Conservation (phyloP, 352 stramenopile species). For the Globisporangium takayamanum region DNA sequence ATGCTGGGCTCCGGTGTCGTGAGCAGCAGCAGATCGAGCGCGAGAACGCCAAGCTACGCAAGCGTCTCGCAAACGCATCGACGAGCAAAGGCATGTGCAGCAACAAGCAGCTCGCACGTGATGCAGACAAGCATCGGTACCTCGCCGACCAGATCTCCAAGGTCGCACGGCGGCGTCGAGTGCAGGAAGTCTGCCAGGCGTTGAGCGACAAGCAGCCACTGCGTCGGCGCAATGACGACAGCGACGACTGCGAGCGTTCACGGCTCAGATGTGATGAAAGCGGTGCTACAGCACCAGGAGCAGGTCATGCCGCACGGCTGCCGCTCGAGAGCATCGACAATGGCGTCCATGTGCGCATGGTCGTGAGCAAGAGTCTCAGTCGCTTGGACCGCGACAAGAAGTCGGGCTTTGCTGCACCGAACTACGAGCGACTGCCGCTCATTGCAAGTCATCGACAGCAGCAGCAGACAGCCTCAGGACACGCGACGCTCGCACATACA, state of each 20-base stretch:
- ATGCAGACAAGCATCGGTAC: slow-evolving; percentile 40
- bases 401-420: not conserved
- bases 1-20: slow-evolving; percentile 20
- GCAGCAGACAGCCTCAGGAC: not conserved
- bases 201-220: not conserved
- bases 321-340: not conserved
- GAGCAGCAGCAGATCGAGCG: slow-evolving; percentile 39
- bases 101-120: slow-evolving; percentile 39
- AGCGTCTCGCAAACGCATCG: slow-evolving; percentile 22
- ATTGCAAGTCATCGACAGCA: slow-evolving; percentile 2
- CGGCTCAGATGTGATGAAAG: not conserved
- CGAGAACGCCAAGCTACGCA: slow-evolving; percentile 45
- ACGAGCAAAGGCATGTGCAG: slow-evolving; percentile 25
- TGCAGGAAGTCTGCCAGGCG: slow-evolving; percentile 29
- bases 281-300: not conserved
- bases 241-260: not conserved
- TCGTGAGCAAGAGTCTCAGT: slow-evolving; percentile 6
- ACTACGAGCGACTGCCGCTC: not conserved
- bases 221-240: not conserved
- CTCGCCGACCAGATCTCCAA: slow-evolving; percentile 57
- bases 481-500: slow-evolving; percentile 29
- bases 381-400: slow-evolving; percentile 6
- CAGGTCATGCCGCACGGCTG: not conserved
- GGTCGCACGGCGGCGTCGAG: slow-evolving; percentile 28
- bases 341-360: not conserved